phyloP scores from a whole-genome alignment of 2,329 filamentous ascomycete species.

The Fusarium luffae region DNA sequence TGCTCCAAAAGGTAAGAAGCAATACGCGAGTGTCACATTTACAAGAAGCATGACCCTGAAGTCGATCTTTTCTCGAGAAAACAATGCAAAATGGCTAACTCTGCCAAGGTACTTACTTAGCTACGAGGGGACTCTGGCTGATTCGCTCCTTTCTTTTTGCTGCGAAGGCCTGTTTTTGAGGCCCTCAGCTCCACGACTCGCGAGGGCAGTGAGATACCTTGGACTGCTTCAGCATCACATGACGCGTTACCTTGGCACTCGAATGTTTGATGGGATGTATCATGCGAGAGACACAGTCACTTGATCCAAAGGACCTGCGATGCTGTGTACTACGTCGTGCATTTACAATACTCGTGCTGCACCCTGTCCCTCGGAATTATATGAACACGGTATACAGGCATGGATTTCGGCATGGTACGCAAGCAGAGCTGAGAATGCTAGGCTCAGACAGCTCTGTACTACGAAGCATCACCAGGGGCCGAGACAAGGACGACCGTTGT shows the following conservation, averaged over 20 bases:
- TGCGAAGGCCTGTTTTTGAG: neutral
- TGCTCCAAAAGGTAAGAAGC: neutral
- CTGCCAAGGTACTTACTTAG: neutral
- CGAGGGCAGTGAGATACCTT: neutral
- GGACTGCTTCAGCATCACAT: neutral
- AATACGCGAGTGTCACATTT: neutral
- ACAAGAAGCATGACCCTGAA: neutral
- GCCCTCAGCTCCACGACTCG: neutral
- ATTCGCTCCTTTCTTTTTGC: constrained; percentile 21
- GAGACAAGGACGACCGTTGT: neutral
- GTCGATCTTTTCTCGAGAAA: neutral
- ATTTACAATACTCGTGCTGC: neutral
- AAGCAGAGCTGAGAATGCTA: neutral
- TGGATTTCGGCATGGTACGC: neutral
- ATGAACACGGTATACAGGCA: neutral
- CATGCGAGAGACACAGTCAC: neutral
- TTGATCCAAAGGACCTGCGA: constrained; percentile 4
- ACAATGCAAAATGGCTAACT: neutral
- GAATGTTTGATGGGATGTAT: neutral
- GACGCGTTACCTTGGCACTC: neutral
- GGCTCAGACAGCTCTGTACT: neutral
- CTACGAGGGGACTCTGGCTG: constrained; percentile 18
- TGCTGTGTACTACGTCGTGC: neutral
- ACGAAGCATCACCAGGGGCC: neutral
- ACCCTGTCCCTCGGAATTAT: neutral